Base-by-base conservation (phyloP, 2,329 filamentous ascomycete species). In the Fonsecaea erecta region DNA sequence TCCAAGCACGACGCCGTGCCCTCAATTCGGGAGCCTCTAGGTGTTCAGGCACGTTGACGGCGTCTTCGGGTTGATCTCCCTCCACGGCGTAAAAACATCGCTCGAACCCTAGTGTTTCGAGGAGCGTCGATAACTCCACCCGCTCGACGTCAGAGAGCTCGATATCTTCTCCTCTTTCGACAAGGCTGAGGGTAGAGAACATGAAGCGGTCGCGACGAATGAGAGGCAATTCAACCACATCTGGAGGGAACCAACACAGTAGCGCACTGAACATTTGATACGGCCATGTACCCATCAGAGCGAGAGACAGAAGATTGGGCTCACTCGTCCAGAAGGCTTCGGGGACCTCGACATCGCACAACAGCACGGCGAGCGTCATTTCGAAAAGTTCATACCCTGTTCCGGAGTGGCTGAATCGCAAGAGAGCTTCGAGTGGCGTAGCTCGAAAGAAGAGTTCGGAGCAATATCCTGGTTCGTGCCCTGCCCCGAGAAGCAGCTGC, bases 31-130 rank as follows among this genome's bases (percentile, higher is more conserved):
- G 37, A 6, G 16, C 26, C 37, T 58, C 52, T n/a, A 62, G 52
- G 18, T 56, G 46, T 51, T 62, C 60, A 37, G 60, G 60, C 14
- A 62, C 53, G 16, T 56, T 52, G 21, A 52, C 24, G n/a, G 60
- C 60, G 32, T 62, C 60, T 55, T 56, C 53, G 3, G 60, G 60
- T 28, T 62, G 60, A n/a, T 55, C 40, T 43, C 60, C 60, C 32
- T 62, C 60, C 9, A 26, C 24, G 1, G 60, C 60, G 28, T 62
- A 62, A 18, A 56, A 62, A n/a, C 30, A 57, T 16, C 52, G 40
- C n/a, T 37, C 40, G 37, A 62, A 57, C 9, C 37, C 52, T 7
- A 57, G 40, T 21, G 21, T 26, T 55, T 51, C 60, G 12, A 62
- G 52, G n/a, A 28, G 34, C n/a, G 52, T 46, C 3, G 34, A 12